A percentile compares a stretch with the other conserved stretches of the same genome.
These are phyloP conservation scores for Vanrija humicola DNA, from an alignment of 1,284 basidiomycete species.

Conservation along the genomic window DNA sequence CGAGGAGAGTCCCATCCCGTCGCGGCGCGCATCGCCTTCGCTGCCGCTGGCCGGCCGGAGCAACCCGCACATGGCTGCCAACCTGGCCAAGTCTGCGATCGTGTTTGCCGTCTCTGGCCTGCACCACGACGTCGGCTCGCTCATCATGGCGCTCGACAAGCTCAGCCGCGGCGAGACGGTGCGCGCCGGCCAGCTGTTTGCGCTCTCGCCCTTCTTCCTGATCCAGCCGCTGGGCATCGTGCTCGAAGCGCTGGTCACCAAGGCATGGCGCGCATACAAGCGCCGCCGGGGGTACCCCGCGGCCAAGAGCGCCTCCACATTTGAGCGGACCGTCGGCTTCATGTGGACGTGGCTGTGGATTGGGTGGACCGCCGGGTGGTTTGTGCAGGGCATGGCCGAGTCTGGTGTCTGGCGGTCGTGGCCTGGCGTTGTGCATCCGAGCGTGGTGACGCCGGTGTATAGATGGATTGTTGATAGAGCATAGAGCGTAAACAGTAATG, in stretches of 20 bases:
- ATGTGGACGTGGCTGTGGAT: conserved; percentile 42
- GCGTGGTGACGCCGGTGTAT: conserved; percentile 2
- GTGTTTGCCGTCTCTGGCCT: conserved; percentile 39
- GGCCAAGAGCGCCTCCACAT: conserved; percentile 4
- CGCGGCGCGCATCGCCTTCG: not conserved
- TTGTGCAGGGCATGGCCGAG: conserved; percentile 31
- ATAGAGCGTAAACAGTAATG: not conserved
- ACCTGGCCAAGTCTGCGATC: conserved; percentile 38
- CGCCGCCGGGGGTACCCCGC: not conserved
- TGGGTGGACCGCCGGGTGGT: conserved; percentile 38
- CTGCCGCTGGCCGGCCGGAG: not conserved
- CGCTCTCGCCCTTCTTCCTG: conserved; percentile 38
- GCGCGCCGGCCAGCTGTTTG: conserved; percentile 12
- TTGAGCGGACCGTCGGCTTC: conserved; percentile 35
- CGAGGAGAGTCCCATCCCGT: not conserved
- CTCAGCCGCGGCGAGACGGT: conserved; percentile 9
- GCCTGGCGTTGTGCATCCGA: not conserved
- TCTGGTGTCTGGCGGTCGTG: conserved; percentile 23
- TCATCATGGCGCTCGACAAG: conserved; percentile 22
- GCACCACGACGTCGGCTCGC: conserved; percentile 34
- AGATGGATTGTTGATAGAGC: not conserved
- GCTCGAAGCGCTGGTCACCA: conserved; percentile 33
- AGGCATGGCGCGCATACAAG: conserved; percentile 20
- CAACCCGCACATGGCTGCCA: conserved; percentile 12
- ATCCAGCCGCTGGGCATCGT: conserved; percentile 37